phyloP scores from a whole-genome alignment of 345 rosid species.

The Nasturtium officinale region DNA sequence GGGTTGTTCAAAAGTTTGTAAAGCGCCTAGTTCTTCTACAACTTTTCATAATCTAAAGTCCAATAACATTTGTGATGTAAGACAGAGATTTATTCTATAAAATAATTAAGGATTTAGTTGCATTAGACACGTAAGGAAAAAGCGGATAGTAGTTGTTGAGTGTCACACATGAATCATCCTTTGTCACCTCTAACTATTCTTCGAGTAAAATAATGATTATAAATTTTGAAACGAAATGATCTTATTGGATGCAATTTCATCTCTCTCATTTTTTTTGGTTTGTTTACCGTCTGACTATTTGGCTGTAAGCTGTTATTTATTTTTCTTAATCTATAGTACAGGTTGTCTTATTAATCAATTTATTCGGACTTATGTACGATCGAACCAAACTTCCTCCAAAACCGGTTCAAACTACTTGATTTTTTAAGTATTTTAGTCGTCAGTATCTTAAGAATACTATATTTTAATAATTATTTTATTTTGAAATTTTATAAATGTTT shows the following conservation, averaged over 20 bases:
- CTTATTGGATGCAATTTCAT: not conserved
- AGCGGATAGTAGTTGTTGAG: not conserved
- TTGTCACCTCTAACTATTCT: not conserved
- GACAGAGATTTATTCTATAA: not conserved
- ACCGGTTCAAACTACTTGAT: not conserved
- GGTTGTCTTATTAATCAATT: not conserved
- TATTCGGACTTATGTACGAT: not conserved
- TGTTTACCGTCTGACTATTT: not conserved
- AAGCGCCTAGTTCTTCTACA: not conserved
- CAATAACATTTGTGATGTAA: not conserved
- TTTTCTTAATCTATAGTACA: too few relatives aligned
- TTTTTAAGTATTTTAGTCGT: too few relatives aligned
- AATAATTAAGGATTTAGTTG: not conserved
- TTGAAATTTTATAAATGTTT: too few relatives aligned
- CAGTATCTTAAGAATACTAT: too few relatives aligned
- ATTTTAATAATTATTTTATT: too few relatives aligned
- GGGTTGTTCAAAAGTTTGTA: not conserved
- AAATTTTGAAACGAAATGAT: not conserved
- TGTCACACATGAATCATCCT: not conserved
- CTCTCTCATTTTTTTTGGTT: too few relatives aligned
- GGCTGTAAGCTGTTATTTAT: not conserved
- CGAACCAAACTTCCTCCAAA: not conserved
- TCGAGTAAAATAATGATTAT: not conserved
- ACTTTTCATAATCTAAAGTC: not conserved
- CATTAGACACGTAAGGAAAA: not conserved